Conservation (phyloP, 2,329 filamentous ascomycete genomes). For the Cladosporium colombiae region DNA sequence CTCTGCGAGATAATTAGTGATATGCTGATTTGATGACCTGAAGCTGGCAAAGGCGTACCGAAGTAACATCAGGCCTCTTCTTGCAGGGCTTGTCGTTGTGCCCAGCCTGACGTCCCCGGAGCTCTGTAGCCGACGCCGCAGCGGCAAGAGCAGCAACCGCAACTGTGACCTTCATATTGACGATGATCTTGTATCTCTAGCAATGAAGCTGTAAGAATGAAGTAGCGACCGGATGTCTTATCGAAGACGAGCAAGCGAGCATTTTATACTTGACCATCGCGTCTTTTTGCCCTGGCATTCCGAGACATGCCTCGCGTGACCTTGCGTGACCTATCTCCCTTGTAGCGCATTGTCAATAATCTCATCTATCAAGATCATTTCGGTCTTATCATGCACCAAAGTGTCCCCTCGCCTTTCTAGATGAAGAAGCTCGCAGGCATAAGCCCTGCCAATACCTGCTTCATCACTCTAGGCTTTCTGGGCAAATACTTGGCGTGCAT, state of each 20-base stretch:
- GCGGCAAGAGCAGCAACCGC: conserved; percentile 15
- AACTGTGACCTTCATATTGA: conserved; percentile 19
- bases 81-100: conserved; percentile 16
- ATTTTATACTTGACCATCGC: conserved; percentile 15
- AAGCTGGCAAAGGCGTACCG: background rate
- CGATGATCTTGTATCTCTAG: conserved; percentile 1
- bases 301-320: background rate
- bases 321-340: background rate
- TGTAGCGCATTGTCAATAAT: background rate
- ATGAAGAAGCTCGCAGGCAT: conserved; percentile 13
- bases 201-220: background rate
- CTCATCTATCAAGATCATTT: background rate
- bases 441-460: conserved; percentile 18
- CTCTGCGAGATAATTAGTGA: background rate
- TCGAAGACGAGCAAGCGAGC: background rate
- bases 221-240: background rate
- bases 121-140: conserved; percentile 16
- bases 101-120: conserved; percentile 11
- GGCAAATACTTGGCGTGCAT: conserved; percentile 12
- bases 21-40: background rate
- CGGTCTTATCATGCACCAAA: background rate
- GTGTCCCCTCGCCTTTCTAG: conserved; percentile 10
- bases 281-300: background rate
- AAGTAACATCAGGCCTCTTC: conserved; percentile 16
- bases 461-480: conserved; percentile 16